Conservation (phyloP, 148 eudicot species). For the Amaranthus hypochondriacus region DNA sequence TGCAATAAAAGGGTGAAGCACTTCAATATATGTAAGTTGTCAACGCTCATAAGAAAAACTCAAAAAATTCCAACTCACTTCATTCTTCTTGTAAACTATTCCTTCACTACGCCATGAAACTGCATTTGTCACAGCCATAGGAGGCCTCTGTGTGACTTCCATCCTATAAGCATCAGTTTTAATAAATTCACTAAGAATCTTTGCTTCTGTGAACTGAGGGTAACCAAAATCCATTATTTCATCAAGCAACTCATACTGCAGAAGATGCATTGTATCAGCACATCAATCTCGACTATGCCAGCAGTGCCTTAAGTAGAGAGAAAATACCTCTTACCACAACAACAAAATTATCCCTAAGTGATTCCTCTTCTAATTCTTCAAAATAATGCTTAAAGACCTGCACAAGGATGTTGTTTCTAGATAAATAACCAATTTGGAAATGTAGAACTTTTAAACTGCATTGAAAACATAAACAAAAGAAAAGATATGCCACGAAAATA, state of each 20-base stretch:
- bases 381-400: slow-evolving; percentile 99
- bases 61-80: slow-evolving; percentile 35
- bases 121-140: slow-evolving; percentile 99
- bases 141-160: slow-evolving; percentile 98
- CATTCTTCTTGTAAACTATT: slow-evolving; percentile 86
- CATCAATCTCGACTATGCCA: slow-evolving; percentile 1
- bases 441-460: not conserved
- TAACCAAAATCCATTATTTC: slow-evolving; percentile 99
- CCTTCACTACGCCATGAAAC: slow-evolving; percentile 99
- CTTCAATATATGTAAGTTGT: slow-evolving; percentile 4
- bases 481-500: not conserved
- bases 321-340: slow-evolving; percentile 73
- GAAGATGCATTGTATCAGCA: slow-evolving; percentile 16
- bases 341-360: slow-evolving; percentile 96
- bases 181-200: slow-evolving; percentile 90
- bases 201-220: slow-evolving; percentile 97
- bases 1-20: slow-evolving; percentile 22
- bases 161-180: slow-evolving; percentile 98
- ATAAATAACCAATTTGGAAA: slow-evolving; percentile 4
- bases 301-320: not conserved
- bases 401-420: slow-evolving; percentile 11
- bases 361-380: slow-evolving; percentile 95
- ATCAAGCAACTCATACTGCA: slow-evolving; percentile 93
- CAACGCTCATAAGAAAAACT: not conserved
- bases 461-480: not conserved